Conservation (phyloP, 1,284 basidiomycete species). For the Microbotryomycetes sp. region DNA sequence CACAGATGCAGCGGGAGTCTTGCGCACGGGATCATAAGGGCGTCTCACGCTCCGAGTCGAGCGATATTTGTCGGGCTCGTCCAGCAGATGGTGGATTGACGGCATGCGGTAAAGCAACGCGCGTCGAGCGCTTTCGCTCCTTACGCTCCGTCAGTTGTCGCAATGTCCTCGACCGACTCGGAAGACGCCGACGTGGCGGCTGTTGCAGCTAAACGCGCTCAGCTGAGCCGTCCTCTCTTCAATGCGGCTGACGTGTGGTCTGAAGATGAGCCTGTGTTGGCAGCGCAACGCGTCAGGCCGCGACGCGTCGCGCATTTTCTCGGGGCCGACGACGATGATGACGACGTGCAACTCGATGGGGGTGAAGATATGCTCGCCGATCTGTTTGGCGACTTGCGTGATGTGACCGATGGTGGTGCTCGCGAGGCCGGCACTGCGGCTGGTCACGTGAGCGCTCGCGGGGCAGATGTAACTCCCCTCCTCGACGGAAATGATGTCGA, state of each 20-base stretch:
- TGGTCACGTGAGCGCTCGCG: slow-evolving; percentile 22
- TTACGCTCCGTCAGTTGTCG: background rate
- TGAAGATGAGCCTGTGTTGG: background rate
- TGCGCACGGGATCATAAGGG: slow-evolving; percentile 19
- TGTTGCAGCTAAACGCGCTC: background rate
- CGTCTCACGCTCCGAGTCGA: too few relatives aligned
- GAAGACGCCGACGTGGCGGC: background rate
- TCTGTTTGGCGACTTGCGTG: slow-evolving; percentile 55
- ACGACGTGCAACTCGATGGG: slow-evolving; percentile 2
- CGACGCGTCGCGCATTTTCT: slow-evolving; percentile 14
- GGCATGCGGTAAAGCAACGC: background rate
- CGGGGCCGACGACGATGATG: slow-evolving; percentile 27
- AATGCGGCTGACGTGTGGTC: background rate
- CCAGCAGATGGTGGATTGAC: slow-evolving; percentile 13
- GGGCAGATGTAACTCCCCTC: slow-evolving; percentile 21
- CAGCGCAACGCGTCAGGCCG: background rate
- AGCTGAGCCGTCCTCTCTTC: background rate
- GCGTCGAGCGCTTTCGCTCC: background rate
- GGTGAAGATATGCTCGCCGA: slow-evolving; percentile 46
- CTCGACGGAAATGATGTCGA: slow-evolving; percentile 31
- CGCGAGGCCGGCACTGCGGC: slow-evolving; percentile 42
- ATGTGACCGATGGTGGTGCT: slow-evolving; percentile 25
- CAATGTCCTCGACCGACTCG: background rate
- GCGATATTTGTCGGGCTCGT: background rate
- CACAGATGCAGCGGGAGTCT: slow-evolving; percentile 17